Base-by-base conservation (phyloP, 257 asterid genomes). In the Jacaranda copaia region DNA sequence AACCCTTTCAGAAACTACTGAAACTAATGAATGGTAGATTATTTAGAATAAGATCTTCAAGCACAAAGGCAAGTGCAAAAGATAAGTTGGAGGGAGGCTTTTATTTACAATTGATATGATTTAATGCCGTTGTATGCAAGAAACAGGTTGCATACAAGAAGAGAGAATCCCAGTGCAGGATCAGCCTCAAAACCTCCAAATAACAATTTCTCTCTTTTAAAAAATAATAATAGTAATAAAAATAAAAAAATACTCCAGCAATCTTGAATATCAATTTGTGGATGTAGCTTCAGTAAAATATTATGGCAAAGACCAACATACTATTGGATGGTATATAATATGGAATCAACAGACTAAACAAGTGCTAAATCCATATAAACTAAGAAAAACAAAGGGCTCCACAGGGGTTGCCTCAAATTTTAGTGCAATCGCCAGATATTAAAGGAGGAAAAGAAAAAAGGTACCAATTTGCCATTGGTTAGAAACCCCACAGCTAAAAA, bases 231-330 rank as follows among this genome's bases (percentile, higher is more conserved):
- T n/a, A n/a, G n/a, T 25, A 25, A 25, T 25, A 25, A 25, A 0
- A 25, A 25, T 25, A 25, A 25, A 25, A 25, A 25, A 25, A 25
- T 25, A 25, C 32, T 25, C 32, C 32, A 25, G 32, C 1, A 25
- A 25, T 2, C 32, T 25, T 25, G 32, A 25, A 25, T 25, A 25
- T 25, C 32, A 25, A 25, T 25, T 25, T 25, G 32, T 25, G 32
- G 32, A 25, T 25, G 32, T 25, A 2, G 32, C 32, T 25, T 25
- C 32, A 6, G 13, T 10, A 5, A 48, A 10, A 48, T 11, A 38
- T 15, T 13, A 58, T 14, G 46, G 36, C 43, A 59, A 45, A 51
- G 4, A 81, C 15, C 69, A 77, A 72, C 42, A 62, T 11, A 65
- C 39, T 35, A 6, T 9, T 39, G 39, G 16, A 49, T 70, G 68